Conservation (phyloP, 192 early-diverging fungal species). For the Backusella luteola region DNA sequence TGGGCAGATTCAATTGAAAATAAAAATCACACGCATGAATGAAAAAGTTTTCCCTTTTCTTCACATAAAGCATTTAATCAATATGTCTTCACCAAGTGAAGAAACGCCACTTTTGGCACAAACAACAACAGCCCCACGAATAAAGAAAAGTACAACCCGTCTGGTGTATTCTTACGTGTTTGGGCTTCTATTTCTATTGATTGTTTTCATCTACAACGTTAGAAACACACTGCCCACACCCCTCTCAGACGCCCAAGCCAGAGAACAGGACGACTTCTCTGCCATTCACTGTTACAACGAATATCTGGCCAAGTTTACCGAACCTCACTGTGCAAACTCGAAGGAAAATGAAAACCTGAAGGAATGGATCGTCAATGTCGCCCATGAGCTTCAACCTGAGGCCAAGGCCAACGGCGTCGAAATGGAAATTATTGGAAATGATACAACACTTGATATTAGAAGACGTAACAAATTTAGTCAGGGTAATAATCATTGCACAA, state of each 20-base stretch:
- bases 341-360: constrained; percentile 22
- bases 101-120: constrained; percentile 18
- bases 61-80: not conserved
- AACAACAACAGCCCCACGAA: not conserved
- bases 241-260: constrained; percentile 20
- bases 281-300: constrained; percentile 35
- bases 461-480: constrained; percentile 11
- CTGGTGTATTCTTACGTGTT: constrained; percentile 8
- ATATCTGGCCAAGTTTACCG: constrained; percentile 26
- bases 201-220: not conserved
- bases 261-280: constrained; percentile 18
- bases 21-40: constrained; percentile 3
- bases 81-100: constrained; percentile 8
- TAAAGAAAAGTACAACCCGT: not conserved
- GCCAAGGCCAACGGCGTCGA: constrained; percentile 13
- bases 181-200: constrained; percentile 7
- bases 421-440: constrained; percentile 29
- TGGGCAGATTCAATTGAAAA: not conserved
- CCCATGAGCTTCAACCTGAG: not conserved
- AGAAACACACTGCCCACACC: constrained; percentile 17
- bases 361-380: constrained; percentile 18
- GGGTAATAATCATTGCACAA: not conserved
- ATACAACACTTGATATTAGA: constrained; percentile 7
- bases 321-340: constrained; percentile 38
- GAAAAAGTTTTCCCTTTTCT: constrained; percentile 1